Evolutionary conservation across 2,329 filamentous ascomycete genomes (phyloP).

Genomic region (Botrytis deweyae): DNA sequence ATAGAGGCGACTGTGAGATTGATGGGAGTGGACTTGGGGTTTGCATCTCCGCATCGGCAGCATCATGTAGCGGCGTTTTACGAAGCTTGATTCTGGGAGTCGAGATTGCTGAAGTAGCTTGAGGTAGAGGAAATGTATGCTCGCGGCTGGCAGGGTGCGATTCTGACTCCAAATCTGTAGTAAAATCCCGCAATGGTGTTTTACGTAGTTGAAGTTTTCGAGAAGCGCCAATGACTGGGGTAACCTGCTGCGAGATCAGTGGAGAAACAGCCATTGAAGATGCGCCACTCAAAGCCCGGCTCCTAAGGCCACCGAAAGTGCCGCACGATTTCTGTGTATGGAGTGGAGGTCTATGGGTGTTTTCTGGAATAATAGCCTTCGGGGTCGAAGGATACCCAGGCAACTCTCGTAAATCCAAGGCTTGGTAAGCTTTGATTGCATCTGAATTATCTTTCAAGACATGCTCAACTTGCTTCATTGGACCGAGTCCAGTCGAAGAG

Average conservation of each 20-base stretch:
- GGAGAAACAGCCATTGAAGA: not conserved
- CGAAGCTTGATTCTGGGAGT: not conserved
- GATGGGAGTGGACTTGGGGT: not conserved
- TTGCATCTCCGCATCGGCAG: not conserved
- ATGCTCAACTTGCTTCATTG: not conserved
- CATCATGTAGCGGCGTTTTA: not conserved
- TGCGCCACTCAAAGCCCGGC: not conserved
- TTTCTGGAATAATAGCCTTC: not conserved
- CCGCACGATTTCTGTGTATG: not conserved
- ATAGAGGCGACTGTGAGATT: not conserved
- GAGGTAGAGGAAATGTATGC: not conserved
- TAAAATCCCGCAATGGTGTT: not conserved
- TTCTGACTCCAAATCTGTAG: not conserved
- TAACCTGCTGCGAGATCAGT: not conserved
- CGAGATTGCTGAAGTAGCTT: not conserved
- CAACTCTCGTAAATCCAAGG: constrained; percentile 9
- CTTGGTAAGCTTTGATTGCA: not conserved
- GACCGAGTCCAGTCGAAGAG: not conserved
- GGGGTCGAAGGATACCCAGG: not conserved
- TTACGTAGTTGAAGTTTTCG: not conserved
- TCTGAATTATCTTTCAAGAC: not conserved
- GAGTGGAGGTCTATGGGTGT: not conserved
- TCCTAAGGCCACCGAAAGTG: not conserved
- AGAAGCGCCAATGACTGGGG: not conserved
- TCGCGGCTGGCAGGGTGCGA: too few relatives aligned